Evolutionary conservation across 345 rosid species (phyloP).

Genomic region (Sisymbrium altissimum): DNA sequence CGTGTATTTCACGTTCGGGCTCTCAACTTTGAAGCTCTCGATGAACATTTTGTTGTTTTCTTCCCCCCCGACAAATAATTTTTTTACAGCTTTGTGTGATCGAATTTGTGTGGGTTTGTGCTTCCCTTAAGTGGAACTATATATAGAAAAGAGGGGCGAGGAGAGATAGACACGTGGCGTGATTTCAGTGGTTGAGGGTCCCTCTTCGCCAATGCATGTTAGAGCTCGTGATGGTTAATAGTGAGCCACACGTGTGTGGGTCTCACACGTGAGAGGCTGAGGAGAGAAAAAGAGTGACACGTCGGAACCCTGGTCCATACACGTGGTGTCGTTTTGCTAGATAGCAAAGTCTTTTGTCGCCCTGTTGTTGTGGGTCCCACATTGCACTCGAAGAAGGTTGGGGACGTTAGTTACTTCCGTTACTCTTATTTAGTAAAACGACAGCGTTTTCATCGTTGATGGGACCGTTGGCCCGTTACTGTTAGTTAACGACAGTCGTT

Average conservation of each 20-base stretch:
- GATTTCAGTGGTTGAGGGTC: background rate
- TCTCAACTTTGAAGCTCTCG: conserved; percentile 84
- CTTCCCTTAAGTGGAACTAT: background rate
- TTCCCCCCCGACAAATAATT: background rate
- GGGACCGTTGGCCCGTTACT: conserved; percentile 13
- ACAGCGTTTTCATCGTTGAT: background rate
- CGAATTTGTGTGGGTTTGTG: background rate
- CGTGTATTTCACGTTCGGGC: conserved; percentile 77
- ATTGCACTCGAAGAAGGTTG: background rate
- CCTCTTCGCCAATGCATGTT: conserved; percentile 11
- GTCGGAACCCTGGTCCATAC: conserved; percentile 24
- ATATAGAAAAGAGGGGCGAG: background rate
- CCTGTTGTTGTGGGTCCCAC: background rate
- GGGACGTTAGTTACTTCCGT: conserved; percentile 24
- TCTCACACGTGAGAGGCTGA: conserved; percentile 17
- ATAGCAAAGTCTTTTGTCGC: background rate
- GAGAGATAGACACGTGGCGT: conserved; percentile 10
- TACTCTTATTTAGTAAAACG: background rate
- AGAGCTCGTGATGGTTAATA: conserved; percentile 1
- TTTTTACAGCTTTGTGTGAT: too few relatives aligned
- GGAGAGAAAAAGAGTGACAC: background rate
- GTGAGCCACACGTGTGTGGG: conserved; percentile 29
- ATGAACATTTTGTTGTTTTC: conserved; percentile 52
- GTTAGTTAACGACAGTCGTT: background rate
- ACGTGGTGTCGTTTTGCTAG: conserved; percentile 20